Base-by-base conservation (phyloP, 2,329 filamentous ascomycete genomes). In the Trichoderma guizhouense region DNA sequence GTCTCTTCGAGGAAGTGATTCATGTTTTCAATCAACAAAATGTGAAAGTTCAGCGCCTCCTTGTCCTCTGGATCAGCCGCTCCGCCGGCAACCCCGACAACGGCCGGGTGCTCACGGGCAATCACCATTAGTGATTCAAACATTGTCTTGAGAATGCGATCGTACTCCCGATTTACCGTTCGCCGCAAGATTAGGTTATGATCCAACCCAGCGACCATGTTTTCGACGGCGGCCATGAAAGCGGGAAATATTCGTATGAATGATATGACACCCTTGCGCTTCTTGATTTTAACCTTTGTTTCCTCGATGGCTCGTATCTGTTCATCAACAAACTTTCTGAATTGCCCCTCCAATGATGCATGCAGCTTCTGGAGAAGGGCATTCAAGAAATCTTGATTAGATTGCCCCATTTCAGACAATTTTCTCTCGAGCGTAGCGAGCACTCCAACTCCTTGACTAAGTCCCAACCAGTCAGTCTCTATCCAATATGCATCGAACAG, bases 201-300 rank as follows among this genome's bases (percentile, higher is more conserved):
- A 72, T 90, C 87, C 9, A 86, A 83, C 21, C 86, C 85, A 0
- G 87, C 83, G 61, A 97, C 87, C 89, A 97, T 95, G 78, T 91
- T 94, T 82, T 98, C 95, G 1, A 98, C 89, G 0, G 92, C 90
- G 1, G 89, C 83, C n/a, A 91, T 91, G 82, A 98, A 98, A 72
- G 91, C 86, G 0, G 95, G 96, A 85, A 98, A 98, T 53, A 95
- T 92, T 74, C 93, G 93, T 85, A 98, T 95, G 81, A 98, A 98
- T 18, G 91, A 91, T 77, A 98, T 98, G 71, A 99, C 93, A 12
- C 96, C 95, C 83, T 97, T 98, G 76, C 96, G 92, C 86, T 98
- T 98, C 86, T 97, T 98, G 82, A 98, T 94, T 85, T 98, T 98
- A 81, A 99, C 95, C 82, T 98, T 98, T 51, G 95, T 98, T 73